phyloP scores from a whole-genome alignment of 176 grass and related monocot species.

The Zizania latifolia region DNA sequence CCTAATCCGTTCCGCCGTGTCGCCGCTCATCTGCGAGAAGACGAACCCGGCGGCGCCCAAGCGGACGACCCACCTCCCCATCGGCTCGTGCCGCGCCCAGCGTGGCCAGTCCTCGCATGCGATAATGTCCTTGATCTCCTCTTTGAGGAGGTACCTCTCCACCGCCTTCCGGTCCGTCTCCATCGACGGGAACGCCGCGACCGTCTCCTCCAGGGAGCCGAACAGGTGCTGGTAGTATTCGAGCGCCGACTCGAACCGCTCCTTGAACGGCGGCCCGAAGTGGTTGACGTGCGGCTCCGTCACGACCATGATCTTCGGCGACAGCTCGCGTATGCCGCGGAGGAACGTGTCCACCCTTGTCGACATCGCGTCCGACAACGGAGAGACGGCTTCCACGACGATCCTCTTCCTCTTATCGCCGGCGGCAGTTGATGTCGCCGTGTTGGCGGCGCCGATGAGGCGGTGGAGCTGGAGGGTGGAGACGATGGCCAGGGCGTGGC shows the following conservation, averaged over 20 bases:
- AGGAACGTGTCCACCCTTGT: constrained; percentile 20
- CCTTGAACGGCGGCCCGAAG: constrained; percentile 6
- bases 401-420: no score
- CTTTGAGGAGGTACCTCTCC: constrained; percentile 35
- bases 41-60: constrained; percentile 31
- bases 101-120: constrained; percentile 33
- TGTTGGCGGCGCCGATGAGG: background rate
- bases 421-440: no score
- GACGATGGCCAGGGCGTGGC: constrained; percentile 42
- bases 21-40: constrained; percentile 13
- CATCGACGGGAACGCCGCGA: background rate
- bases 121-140: constrained; percentile 50
- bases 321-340: constrained; percentile 10
- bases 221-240: constrained; percentile 44
- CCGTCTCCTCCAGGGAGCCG: constrained; percentile 33
- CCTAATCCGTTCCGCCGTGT: constrained; percentile 11
- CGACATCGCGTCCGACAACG: background rate
- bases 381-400: background rate
- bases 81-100: constrained; percentile 39
- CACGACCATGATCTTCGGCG: constrained; percentile 38
- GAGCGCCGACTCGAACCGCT: constrained; percentile 36
- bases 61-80: constrained; percentile 31
- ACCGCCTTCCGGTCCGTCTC: constrained; percentile 33
- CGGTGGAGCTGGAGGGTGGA: constrained; percentile 40
- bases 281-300: constrained; percentile 45